Base-by-base conservation (phyloP, 140 eudicot species). In the Flaveria floridana region DNA sequence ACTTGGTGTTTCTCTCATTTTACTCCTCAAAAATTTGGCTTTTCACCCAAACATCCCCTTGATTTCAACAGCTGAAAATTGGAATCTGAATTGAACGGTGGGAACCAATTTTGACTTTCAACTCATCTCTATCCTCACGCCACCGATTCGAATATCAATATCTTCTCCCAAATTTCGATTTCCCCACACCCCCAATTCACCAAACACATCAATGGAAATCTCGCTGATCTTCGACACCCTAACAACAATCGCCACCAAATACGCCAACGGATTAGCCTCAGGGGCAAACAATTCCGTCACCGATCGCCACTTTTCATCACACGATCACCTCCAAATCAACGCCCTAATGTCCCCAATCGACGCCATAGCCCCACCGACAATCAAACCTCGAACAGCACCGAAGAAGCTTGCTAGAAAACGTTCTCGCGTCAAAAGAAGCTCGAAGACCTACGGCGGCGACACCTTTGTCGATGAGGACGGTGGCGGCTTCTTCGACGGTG, bases 291-390 rank as follows among this genome's bases (percentile, higher is more conserved):
- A 83, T 68, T 65, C 57, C 75, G 21, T 67, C 62, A 67, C 77
- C 6, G 61, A 50, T 52, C 80, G 70, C 34, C 76, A 73, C 76
- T 42, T 6, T 26, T 70, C 84, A 34, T 64, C 85, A 39, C 37
- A 83, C 73, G 88, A 82, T 48, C 91, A 87, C 14, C 85, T 70
- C 44, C 88, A 79, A 44, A 73, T 83, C 78, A 63, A 81, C 73
- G 81, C 92, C 70, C 50, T 72, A 7, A 72, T 81, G 41, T 59
- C 70, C 15, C 80, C 89, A 25, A 59, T 85, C 39, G 89, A 80
- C 59, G 79, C 89, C 76, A 80, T 84, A 34, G 89, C 97, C 11
- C 96, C 97, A 6, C 90, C 91, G 0, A 65, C 70, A 7, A 87
- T 85, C 9, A 86, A 73, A 57, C 82, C 87, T 12, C 82, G 69